Base-by-base conservation (phyloP, 306 rosid genomes). In the Ochetophila trinervis region DNA sequence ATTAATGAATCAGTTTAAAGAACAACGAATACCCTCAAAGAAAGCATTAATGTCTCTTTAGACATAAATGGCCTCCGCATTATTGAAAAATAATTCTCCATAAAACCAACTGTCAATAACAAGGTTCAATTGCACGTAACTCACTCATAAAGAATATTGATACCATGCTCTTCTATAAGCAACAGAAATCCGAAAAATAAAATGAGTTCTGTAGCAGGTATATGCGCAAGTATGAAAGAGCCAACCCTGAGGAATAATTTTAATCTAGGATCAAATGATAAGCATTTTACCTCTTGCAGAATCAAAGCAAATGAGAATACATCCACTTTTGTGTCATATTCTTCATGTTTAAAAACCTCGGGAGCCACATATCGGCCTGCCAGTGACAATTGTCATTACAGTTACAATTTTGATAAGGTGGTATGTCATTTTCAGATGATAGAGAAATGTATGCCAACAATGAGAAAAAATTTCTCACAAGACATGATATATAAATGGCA, bases 271-370 rank as follows among this genome's bases (percentile, higher is more conserved):
- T 35, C 48, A 19, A 57, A 68, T 42, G 10, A 57, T 44, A 22
- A 65, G 71, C 69, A 59, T 35, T 44, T 63, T 89, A 89, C 97
- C 98, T 89, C 97, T 84, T 89, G 97, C 60, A 93, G 78, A 75
- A 93, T 89, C 72, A 89, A 75, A 51, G 95, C 94, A 78, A 93
- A 93, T 42, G 97, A 89, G 85, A 85, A 92, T 8, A 93, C 94
- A 74, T 93, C 98, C 70, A 89, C 96, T 86, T 93, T 93, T n/a
- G 96, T 93, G 71, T 76, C 98, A 71, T 89, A 93, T 79, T 86
- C 95, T 72, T 78, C 87, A 17, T 72, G 78, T 64, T 60, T 84
- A 72, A 74, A 92, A 83, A 87, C 98, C 80, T 92, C 98, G 22
- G 96, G 98, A 76, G 97, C 97, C 47, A 89, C 80, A 63, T 93